phyloP scores from a whole-genome alignment of 345 rosid species.

The Sisymbrium irio region DNA sequence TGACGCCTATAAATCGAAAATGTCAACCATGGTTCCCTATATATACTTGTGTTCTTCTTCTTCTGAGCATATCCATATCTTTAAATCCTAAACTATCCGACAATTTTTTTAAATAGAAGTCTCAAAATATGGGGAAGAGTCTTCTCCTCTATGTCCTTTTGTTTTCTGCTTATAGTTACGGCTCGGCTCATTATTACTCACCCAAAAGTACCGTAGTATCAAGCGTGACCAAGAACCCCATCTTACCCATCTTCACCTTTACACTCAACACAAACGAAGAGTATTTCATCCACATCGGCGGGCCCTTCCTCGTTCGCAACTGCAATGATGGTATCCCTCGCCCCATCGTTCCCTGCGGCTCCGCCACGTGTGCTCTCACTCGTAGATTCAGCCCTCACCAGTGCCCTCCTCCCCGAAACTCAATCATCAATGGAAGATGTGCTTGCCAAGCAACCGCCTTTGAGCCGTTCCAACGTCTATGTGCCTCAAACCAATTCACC shows the following conservation, averaged over 20 bases:
- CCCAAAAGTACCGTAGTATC: constrained; percentile 32
- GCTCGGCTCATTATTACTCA: background rate
- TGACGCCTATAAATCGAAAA: background rate
- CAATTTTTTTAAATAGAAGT: background rate
- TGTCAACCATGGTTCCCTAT: constrained; percentile 4
- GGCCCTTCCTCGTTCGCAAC: constrained; percentile 22
- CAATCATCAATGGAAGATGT: constrained; percentile 21
- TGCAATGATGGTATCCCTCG: constrained; percentile 21
- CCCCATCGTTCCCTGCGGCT: constrained; percentile 23
- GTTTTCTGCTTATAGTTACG: background rate
- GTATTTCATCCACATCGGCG: constrained; percentile 31
- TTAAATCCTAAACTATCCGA: background rate
- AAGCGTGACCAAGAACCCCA: constrained; percentile 33
- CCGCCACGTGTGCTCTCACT: constrained; percentile 20
- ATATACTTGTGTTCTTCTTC: background rate
- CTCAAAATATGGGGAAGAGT: constrained; percentile 9
- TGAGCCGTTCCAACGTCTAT: constrained; percentile 30
- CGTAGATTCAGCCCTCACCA: constrained; percentile 3
- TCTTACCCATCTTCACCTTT: constrained; percentile 33
- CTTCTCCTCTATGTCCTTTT: constrained; percentile 16
- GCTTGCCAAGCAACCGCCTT: constrained; percentile 30
- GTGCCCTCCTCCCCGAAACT: constrained; percentile 24
- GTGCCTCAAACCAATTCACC: constrained; percentile 21
- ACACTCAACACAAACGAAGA: constrained; percentile 28
- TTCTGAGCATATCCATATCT: background rate